A percentile compares a stretch with the other conserved stretches of the same genome.
phyloP scores from a whole-genome alignment of 177 flowering plant genomes.

The Vitis hybrid region DNA sequence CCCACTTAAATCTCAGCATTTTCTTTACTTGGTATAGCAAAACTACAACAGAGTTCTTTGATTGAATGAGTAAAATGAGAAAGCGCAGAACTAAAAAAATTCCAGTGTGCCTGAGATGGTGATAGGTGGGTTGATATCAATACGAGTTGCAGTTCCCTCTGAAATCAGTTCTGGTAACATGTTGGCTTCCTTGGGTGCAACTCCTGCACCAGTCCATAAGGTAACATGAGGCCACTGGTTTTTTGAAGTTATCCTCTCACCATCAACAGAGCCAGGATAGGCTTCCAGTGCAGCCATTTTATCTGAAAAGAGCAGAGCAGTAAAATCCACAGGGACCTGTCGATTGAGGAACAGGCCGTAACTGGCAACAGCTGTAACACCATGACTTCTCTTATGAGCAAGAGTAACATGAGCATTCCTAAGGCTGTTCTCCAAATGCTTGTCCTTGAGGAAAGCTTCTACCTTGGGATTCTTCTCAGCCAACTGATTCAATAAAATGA shows the following conservation, averaged over 20 bases:
- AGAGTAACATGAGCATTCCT: conserved; percentile 79
- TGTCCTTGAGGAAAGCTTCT: conserved; percentile 51
- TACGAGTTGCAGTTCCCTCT: conserved; percentile 74
- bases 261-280: conserved; percentile 59
- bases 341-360: conserved; percentile 56
- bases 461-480: conserved; percentile 40
- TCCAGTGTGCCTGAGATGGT: conserved; percentile 57
- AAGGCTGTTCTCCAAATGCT: conserved; percentile 41
- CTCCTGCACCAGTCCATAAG: conserved; percentile 78
- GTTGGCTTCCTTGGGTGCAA: conserved; percentile 80
- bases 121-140: conserved; percentile 61
- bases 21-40: background rate
- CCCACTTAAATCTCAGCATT: background rate
- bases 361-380: conserved; percentile 78
- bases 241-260: conserved; percentile 59
- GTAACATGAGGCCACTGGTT: conserved; percentile 94
- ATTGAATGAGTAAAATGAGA: background rate
- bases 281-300: conserved; percentile 80
- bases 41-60: no score
- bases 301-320: conserved; percentile 62
- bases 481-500: conserved; percentile 38
- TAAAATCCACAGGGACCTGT: conserved; percentile 67
- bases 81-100: conserved; percentile 35
- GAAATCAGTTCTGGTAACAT: conserved; percentile 51
- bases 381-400: conserved; percentile 92